Evolutionary conservation across 139 green algal species (phyloP).

Genomic region (Diplosphaera chodatii): DNA sequence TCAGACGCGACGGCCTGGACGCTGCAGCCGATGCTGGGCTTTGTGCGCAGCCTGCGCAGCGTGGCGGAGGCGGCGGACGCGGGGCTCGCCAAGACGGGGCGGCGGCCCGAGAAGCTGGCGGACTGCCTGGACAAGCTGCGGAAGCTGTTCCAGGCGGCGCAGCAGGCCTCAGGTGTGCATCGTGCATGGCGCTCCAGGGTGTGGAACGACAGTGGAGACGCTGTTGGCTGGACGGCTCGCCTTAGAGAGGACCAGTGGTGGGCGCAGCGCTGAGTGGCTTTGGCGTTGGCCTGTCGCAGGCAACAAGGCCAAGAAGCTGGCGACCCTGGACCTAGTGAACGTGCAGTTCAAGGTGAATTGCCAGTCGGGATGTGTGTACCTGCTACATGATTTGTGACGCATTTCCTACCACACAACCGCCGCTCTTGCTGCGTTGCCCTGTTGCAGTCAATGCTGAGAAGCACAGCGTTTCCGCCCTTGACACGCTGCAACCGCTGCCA

Average conservation of each 20-base stretch:
- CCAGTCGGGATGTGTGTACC: too few relatives aligned
- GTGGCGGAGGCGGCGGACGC: constrained; percentile 41
- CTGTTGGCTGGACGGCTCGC: too few relatives aligned
- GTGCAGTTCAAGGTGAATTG: constrained; percentile 69
- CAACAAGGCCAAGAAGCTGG: constrained; percentile 56
- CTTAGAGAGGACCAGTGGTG: too few relatives aligned
- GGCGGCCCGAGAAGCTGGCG: constrained; percentile 41
- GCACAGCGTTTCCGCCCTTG: too few relatives aligned
- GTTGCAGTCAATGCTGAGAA: too few relatives aligned
- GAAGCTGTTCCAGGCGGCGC: constrained; percentile 45
- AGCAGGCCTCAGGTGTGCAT: constrained; percentile 24
- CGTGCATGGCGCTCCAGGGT: neutral
- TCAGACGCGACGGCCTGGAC: constrained; percentile 35
- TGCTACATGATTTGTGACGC: too few relatives aligned
- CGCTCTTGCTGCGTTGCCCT: too few relatives aligned
- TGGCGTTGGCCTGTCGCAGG: constrained; percentile 25
- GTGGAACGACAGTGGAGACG: too few relatives aligned
- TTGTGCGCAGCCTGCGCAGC: constrained; percentile 37
- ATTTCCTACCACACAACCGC: too few relatives aligned
- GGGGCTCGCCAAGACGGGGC: constrained; percentile 11
- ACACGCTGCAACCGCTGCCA: too few relatives aligned
- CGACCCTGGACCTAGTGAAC: constrained; percentile 59
- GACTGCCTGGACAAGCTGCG: constrained; percentile 52
- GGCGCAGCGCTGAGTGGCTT: too few relatives aligned
- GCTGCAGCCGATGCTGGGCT: constrained; percentile 31